These are phyloP conservation scores for Fusarium sp. DNA, from an alignment of 2,329 filamentous ascomycete species.

Conservation along the genomic window DNA sequence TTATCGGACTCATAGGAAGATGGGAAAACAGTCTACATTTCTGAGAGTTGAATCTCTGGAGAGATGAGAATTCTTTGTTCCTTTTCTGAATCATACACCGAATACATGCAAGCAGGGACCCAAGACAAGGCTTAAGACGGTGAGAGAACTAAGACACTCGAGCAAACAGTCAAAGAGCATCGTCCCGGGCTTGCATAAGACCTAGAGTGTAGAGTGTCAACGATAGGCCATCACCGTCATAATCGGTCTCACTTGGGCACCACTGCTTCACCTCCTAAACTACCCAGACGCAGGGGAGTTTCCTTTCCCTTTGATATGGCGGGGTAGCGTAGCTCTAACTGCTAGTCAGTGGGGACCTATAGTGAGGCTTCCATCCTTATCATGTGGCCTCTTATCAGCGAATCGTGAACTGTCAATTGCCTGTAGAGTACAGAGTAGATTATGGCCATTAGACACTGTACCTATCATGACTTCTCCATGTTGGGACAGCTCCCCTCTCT, in stretches of 20 bases:
- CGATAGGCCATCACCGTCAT: not conserved
- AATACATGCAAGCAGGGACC: not conserved
- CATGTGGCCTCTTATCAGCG: slow-evolving; percentile 44
- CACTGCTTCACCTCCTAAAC: not conserved
- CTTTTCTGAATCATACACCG: not conserved
- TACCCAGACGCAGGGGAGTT: slow-evolving; percentile 39
- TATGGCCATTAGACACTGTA: slow-evolving; percentile 13
- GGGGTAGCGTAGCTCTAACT: slow-evolving; percentile 45
- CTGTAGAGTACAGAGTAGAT: slow-evolving; percentile 21
- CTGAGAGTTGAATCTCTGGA: not conserved
- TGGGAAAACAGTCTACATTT: not conserved
- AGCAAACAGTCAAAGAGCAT: not conserved
- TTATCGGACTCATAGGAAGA: slow-evolving; percentile 22
- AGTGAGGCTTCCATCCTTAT: slow-evolving; percentile 39
- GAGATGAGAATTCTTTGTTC: not conserved
- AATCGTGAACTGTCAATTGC: slow-evolving; percentile 35
- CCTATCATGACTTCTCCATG: slow-evolving; percentile 41
- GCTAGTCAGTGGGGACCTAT: slow-evolving; percentile 33
- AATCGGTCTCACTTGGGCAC: slow-evolving; percentile 13
- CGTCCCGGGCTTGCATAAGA: not conserved
- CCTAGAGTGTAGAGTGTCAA: not conserved
- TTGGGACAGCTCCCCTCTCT: slow-evolving; percentile 38
- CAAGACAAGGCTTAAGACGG: slow-evolving; percentile 2
- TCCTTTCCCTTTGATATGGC: slow-evolving; percentile 36
- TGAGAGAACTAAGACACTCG: not conserved